A percentile compares a stretch with the other conserved stretches of the same genome.
Evolutionary conservation across 2,329 filamentous ascomycete genomes (phyloP).

Genomic region (Monascus ruber): DNA sequence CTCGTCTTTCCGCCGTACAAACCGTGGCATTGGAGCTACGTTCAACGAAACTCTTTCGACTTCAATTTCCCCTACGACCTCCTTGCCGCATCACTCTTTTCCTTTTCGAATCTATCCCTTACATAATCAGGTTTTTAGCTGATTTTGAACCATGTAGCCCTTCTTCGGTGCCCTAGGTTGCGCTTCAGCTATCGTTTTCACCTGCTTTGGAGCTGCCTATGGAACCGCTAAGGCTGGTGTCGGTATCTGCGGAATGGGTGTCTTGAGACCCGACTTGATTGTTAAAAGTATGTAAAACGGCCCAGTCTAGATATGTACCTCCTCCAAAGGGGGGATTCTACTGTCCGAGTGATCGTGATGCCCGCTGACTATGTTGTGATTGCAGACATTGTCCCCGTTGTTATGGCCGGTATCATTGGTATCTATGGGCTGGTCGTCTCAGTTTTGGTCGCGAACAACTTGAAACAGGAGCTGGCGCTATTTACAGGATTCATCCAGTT

Average conservation of each 20-base stretch:
- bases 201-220: constrained; percentile 92
- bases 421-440: constrained; percentile 91
- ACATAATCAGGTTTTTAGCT: constrained; percentile 13
- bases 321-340: not conserved
- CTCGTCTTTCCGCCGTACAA: constrained; percentile 5
- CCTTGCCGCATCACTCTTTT: constrained; percentile 1
- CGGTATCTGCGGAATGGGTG: constrained; percentile 96
- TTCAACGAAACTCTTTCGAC: constrained; percentile 1
- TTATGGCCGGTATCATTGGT: constrained; percentile 99
- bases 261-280: constrained; percentile 92
- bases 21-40: constrained; percentile 7
- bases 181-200: constrained; percentile 90
- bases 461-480: constrained; percentile 60
- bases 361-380: no score
- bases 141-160: constrained; percentile 41
- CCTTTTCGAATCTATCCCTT: constrained; percentile 1
- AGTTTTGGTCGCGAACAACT: constrained; percentile 70
- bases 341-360: not conserved
- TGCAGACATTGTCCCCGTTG: constrained; percentile 94
- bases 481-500: constrained; percentile 80
- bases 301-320: not conserved
- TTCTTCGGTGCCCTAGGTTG: constrained; percentile 98
- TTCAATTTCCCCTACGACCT: constrained; percentile 4
- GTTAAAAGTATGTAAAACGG: constrained; percentile 75
- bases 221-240: constrained; percentile 99